Base-by-base conservation (phyloP, 225 moss, liverwort and hornwort genomes). In the Pleurozium schreberi region DNA sequence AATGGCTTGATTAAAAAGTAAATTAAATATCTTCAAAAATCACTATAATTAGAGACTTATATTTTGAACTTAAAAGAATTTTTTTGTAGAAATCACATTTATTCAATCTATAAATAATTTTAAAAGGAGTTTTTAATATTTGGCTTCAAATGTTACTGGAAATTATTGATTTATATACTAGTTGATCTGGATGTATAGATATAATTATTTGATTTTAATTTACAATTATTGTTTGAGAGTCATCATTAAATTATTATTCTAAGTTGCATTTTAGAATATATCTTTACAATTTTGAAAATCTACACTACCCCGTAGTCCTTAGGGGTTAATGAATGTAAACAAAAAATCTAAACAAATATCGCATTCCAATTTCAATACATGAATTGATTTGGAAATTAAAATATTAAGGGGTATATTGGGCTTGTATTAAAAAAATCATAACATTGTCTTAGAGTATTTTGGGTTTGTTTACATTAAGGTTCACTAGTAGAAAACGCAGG, bases 31-130 rank as follows among this genome's bases (percentile, higher is more conserved):
- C 12, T 67, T 67, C 12, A 67, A 67, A 66, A 38, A 66, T 6
- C 5, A 1, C 3, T 66, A 36, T 11, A 3, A 11, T 66, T 38
- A 11, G 15, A 36, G 36, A 2, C 1, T 11, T 20, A 20, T 20
- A 6, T 38, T 20, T 11, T 38, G 21, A 66, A 11, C 0, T 66
- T 5, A 20, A 3, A 18, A 0, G 5, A 18, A 2, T 9, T 36
- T 19, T 26, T 4, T 19, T 2, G 1, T 66, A 20, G 20, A 21
- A 20, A 6, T 11, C 38, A 66, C 21, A 11, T 36, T 19, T 36
- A 36, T 66, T 66, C 19, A 66, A 19, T 20, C 3, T 66, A 3
- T 11, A 36, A 36, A 19, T 6, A 1, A 66, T 65, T 65, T 34
- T 65, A 18, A 18, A 9, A 64, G 5, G 15, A 64, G 18, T 64